Base-by-base conservation (phyloP, 352 stramenopile species). In the Phytophthora megakarya region DNA sequence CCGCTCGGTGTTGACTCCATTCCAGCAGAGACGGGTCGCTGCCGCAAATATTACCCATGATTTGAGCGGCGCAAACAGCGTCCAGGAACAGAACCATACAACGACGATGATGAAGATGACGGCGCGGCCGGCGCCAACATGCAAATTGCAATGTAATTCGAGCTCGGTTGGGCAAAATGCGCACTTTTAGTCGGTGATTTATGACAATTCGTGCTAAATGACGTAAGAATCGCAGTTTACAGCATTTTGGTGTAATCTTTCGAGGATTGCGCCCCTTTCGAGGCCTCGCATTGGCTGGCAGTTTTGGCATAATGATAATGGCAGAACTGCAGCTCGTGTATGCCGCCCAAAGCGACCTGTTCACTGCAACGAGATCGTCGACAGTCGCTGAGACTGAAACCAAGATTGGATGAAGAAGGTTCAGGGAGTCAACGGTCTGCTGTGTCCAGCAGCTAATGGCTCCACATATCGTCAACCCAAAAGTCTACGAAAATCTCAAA, bases 1-100 rank as follows among this genome's bases (percentile, higher is more conserved):
- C 50, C 25, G 3, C 12, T 21, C 40, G 23, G 22, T 67, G 59
- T 61, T 67, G 59, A 67, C 59, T 61, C 59, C 59, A 61, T 43
- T 38, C 28, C 30, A 1, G 16, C 39, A 61, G 22, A 52, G 25
- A 35, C 48, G 48, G 49, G 50, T 15, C 40, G 30, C 21, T 30
- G 22, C 8, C 16, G n/a, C 38, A 48, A 49, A 65, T 65, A 58
- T 59, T 65, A 65, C 42, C 49, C 55, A 53, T 53, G 40, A 59
- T 52, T 52, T 18, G 32, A n/a, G 18, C 30, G 59, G 18, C 49
- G 50, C 55, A 58, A 67, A 56, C 59, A 55, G 32, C 32, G 37
- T 18, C 33, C 16, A 25, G 13, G n/a, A 32, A 7, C 51, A 15
- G 16, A 42, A 18, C 51, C 51, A 60, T 19, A 60, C 48, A 56